Evolutionary conservation across 148 eudicot genomes (phyloP), one percentile per base, ranked within the genome.

Genomic region (Heliamphora exappendiculata): DNA sequence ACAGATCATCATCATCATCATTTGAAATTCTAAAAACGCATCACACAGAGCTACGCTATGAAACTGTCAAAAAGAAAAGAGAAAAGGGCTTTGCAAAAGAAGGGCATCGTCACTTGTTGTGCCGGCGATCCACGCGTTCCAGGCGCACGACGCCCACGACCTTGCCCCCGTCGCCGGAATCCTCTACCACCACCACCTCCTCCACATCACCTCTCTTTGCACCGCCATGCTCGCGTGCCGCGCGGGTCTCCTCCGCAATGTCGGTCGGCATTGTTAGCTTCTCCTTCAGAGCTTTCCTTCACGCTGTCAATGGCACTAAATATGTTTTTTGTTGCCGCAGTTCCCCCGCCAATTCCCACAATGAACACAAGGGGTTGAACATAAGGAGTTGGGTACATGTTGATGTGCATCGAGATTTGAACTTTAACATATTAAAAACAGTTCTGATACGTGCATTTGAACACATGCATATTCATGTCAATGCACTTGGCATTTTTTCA

Each of bases 261-360:
- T 87, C 87, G 0, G 78, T 64, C 31, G 89, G 86, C 76, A 73
- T 75, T 1, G 87, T 77, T 4, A 91, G 69, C 78, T 87, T 91
- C 75, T 79, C 87, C 78, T 84, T 82, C 9, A 89, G 81, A 0
- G 87, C 84, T 1, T n/a, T 81, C 91, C 24, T 72, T 79, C 72
- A 84, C 73, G 39, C 74, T 81, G 5, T 88, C 84, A 20, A 84
- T 62, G 3, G 86, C 81, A 4, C 93, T 82, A 31, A 86, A 67
- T 71, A 89, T 62, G 14, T 79, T 85, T 13, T 66, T 31, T 39
- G 71, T 78, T 5, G 76, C 89, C 22, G 82, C 90, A 0, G 45
- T 76, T 3, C 89, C 87, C 86, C 89, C 83, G 68, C 6, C 37
- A 39, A 8, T 17, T 10, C 42, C 44, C 58, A 49, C 60, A 8